Evolutionary conservation across 305 asterid species (phyloP).

Genomic region (Nicotiana rustica): DNA sequence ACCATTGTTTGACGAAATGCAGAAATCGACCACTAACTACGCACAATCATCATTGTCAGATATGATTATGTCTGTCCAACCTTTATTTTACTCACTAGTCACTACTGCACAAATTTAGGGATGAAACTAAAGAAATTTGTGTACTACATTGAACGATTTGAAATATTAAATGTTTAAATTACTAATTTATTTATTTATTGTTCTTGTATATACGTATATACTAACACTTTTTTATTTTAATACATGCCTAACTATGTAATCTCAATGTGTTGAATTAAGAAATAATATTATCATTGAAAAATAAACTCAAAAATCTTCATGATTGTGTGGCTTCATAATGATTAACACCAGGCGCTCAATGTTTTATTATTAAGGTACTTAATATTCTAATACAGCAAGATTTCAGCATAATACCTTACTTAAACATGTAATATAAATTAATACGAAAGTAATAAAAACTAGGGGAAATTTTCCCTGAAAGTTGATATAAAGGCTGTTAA

Average conservation of each 20-base stretch:
- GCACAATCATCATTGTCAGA: neutral
- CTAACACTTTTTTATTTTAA: neutral
- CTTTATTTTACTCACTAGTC: conserved; percentile 22
- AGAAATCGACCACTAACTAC: neutral
- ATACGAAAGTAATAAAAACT: conserved; percentile 27
- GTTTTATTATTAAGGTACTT: neutral
- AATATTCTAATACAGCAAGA: conserved; percentile 12
- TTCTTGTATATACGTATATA: neutral
- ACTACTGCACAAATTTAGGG: conserved; percentile 38
- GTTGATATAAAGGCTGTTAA: conserved; percentile 54
- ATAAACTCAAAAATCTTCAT: neutral
- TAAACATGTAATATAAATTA: neutral
- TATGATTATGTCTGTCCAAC: conserved; percentile 27
- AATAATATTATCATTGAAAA: neutral
- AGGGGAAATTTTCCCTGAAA: conserved; percentile 43
- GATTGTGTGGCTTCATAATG: conserved; percentile 10
- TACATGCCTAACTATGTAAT: neutral
- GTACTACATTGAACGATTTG: neutral
- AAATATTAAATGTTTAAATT: neutral
- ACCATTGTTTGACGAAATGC: neutral
- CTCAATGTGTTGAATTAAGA: neutral
- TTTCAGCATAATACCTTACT: conserved; percentile 4
- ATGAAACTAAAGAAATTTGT: neutral
- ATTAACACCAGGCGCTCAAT: conserved; percentile 26
- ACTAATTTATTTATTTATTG: neutral